Base-by-base conservation (phyloP, 805 yeast genomes). In the Blastobotrys parvus region DNA sequence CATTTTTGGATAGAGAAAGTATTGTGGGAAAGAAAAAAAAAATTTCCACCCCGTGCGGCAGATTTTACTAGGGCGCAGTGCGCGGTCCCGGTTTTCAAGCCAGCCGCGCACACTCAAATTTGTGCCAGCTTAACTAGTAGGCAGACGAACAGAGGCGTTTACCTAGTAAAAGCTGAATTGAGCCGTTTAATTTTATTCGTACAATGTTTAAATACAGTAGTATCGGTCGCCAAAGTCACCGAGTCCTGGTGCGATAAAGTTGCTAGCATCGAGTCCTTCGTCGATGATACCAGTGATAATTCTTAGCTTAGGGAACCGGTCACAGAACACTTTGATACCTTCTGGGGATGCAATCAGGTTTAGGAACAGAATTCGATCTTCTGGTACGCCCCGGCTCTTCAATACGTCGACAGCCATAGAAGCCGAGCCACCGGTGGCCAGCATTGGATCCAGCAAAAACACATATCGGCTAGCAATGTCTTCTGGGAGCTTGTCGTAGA, bases 161-260 rank as follows among this genome's bases (percentile, higher is more conserved):
- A 11, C 29, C 29, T 11, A 25, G 7, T 7, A 25, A 25, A 25
- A 8, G 29, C 29, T 25, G 11, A 25, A 11, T 11, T 25, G 29
- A 25, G 30, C 30, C 5, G 35, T 17, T 3, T 5, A 21, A 10
- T 22, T 15, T 7, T n/a, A n/a, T n/a, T n/a, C n/a, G n/a, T n/a
- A n/a, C n/a, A n/a, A n/a, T n/a, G n/a, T 17, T 61, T 71, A 89
- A 49, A 86, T 77, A 68, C 95, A 86, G 70, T 90, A 92, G 68
- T 92, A 92, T 66, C 97, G 76, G 68, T 92, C 97, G 59, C 98
- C 98, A 59, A 92, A 92, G 61, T 92, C 98, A 59, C 98, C 98
- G 53, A 92, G 72, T 38, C 98, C 98, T 25, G 98, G 98, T 38
- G 78, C 78, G 54, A 92, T 83, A 64, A 80, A 88, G 65, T 82